These are phyloP conservation scores for Spathaspora gorwiae DNA, from an alignment of 805 yeast genomes.

Conservation along the genomic window DNA sequence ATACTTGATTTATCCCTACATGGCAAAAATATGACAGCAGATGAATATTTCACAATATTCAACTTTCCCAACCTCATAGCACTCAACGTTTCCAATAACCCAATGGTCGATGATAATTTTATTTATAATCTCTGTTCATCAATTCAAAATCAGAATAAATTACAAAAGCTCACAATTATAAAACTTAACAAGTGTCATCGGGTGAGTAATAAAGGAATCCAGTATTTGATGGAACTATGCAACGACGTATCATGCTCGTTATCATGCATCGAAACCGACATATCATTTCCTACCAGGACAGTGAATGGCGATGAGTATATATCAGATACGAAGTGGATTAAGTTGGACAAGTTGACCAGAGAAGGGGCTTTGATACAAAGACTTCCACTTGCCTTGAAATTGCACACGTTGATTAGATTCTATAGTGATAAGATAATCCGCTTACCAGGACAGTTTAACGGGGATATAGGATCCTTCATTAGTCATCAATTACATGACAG, in stretches of 20 bases:
- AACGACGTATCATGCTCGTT: background rate
- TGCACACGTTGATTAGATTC: conserved; percentile 8
- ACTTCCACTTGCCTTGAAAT: conserved; percentile 23
- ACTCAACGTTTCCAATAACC: conserved; percentile 26
- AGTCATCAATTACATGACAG: background rate
- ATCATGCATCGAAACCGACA: conserved; percentile 6
- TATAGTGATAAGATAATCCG: background rate
- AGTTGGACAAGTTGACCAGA: conserved; percentile 9
- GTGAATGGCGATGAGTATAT: conserved; percentile 4
- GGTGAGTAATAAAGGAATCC: conserved; percentile 10
- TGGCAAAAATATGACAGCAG: conserved; percentile 8
- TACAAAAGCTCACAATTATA: conserved; percentile 19
- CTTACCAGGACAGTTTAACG: background rate
- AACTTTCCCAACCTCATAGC: conserved; percentile 24
- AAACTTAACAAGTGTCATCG: conserved; percentile 19
- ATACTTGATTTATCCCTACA: conserved; percentile 24
- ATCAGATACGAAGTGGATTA: conserved; percentile 22
- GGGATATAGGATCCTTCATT: background rate
- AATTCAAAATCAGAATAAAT: conserved; percentile 10
- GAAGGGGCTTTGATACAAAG: conserved; percentile 11
- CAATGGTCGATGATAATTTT: conserved; percentile 26
- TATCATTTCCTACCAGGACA: background rate
- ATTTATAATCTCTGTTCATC: conserved; percentile 19
- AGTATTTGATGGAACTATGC: conserved; percentile 5
- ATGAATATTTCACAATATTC: conserved; percentile 22